These are phyloP conservation scores for Oryza coarctata DNA, from an alignment of 176 grass and related monocot genomes.

Conservation along the genomic window DNA sequence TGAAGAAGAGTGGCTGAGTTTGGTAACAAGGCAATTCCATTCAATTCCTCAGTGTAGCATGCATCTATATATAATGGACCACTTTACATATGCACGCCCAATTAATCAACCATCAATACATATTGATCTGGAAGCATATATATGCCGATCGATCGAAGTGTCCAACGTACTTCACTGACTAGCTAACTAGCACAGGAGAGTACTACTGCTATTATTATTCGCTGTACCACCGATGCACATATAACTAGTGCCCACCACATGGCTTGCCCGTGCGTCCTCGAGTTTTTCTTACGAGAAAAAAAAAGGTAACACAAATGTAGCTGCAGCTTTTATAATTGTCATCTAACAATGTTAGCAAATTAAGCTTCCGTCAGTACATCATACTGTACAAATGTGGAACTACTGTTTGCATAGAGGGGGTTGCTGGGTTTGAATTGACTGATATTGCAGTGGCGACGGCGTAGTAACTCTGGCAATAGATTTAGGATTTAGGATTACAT, in stretches of 20 bases:
- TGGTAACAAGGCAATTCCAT: background rate
- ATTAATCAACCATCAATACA: background rate
- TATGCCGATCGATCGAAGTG: background rate
- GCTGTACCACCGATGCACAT: background rate
- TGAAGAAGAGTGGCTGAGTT: background rate
- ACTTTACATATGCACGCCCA: background rate
- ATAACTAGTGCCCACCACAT: background rate
- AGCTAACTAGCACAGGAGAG: background rate
- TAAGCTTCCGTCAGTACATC: too few species aligned
- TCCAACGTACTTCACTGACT: background rate
- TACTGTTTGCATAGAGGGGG: too few species aligned
- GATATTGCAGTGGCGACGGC: too few species aligned
- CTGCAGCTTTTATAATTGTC: too few species aligned
- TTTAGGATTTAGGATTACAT: too few species aligned
- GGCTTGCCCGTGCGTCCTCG: background rate
- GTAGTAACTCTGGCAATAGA: too few species aligned
- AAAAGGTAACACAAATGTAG: too few species aligned
- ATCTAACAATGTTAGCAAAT: too few species aligned
- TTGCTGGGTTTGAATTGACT: too few species aligned
- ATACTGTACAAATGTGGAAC: too few species aligned
- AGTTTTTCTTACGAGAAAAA: background rate
- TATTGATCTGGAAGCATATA: background rate
- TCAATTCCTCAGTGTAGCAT: background rate
- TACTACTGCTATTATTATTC: background rate
- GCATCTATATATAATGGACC: background rate